phyloP scores from a whole-genome alignment of 1,284 basidiomycete species.

The Heterobasidion annosum region DNA sequence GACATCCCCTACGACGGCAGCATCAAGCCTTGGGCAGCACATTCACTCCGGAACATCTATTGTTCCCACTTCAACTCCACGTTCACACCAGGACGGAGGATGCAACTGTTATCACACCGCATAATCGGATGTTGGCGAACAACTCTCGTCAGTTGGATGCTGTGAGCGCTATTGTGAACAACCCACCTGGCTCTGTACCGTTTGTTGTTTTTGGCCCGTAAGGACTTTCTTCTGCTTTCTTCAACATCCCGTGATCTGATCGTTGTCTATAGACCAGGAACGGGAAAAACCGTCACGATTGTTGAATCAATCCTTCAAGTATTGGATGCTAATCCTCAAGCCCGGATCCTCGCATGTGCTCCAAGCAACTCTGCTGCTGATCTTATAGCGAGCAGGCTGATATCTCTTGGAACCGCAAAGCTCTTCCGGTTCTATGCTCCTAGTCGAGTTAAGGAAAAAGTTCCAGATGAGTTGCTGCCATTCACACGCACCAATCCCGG shows the following conservation, averaged over 20 bases:
- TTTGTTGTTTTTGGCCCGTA: slow-evolving; percentile 64
- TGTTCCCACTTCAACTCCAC: slow-evolving; percentile 31
- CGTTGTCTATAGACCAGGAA: slow-evolving; percentile 34
- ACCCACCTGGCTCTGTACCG: slow-evolving; percentile 36
- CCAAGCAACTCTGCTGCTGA: slow-evolving; percentile 58
- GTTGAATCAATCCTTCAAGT: slow-evolving; percentile 59
- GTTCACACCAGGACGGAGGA: slow-evolving; percentile 6
- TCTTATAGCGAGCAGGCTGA: slow-evolving; percentile 45
- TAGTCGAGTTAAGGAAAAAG: slow-evolving; percentile 34
- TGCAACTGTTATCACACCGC: slow-evolving; percentile 5
- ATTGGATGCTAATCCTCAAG: slow-evolving; percentile 28
- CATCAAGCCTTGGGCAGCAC: slow-evolving; percentile 44
- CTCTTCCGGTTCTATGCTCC: slow-evolving; percentile 62
- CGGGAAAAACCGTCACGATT: slow-evolving; percentile 62
- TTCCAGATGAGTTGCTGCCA: slow-evolving; percentile 31
- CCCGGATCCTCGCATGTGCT: slow-evolving; percentile 53
- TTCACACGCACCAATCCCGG: slow-evolving; percentile 31
- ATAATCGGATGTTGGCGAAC: slow-evolving; percentile 33
- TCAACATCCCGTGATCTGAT: too few species aligned
- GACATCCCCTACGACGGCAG: slow-evolving; percentile 41
- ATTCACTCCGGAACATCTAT: slow-evolving; percentile 25
- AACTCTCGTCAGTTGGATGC: slow-evolving; percentile 49
- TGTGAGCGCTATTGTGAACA: slow-evolving; percentile 38
- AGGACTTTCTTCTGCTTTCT: slow-evolving; percentile 16
- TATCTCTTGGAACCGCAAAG: slow-evolving; percentile 22